These are phyloP conservation scores for Hanseniaspora lachancei DNA, from an alignment of 805 yeast species.

Conservation along the genomic window DNA sequence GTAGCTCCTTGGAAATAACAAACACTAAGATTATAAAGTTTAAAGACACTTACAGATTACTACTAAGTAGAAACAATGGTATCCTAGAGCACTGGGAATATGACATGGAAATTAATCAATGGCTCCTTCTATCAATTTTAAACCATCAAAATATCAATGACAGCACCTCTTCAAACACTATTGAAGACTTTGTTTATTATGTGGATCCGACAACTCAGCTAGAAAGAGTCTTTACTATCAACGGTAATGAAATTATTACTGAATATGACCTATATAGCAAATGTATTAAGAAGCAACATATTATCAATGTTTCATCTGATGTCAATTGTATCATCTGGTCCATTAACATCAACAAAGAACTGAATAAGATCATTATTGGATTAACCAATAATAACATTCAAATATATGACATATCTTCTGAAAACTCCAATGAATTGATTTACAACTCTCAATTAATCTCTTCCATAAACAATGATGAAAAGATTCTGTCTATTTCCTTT, in stretches of 20 bases:
- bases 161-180: conserved; percentile 76
- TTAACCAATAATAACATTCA: conserved; percentile 93
- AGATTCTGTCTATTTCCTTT: conserved; percentile 75
- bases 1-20: conserved; percentile 9
- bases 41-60: conserved; percentile 36
- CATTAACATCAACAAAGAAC: conserved; percentile 48
- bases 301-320: conserved; percentile 56
- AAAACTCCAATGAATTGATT: conserved; percentile 44
- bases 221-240: conserved; percentile 75
- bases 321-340: conserved; percentile 63
- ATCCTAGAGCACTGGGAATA: conserved; percentile 48
- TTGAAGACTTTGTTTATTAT: conserved; percentile 84
- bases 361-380: conserved; percentile 65
- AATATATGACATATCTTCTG: conserved; percentile 71
- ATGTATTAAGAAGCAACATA: conserved; percentile 60
- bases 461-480: conserved; percentile 61
- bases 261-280: conserved; percentile 83
- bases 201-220: conserved; percentile 31
- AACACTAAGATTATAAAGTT: conserved; percentile 7
- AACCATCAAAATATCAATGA: conserved; percentile 41
- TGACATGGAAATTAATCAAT: neutral
- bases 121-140: conserved; percentile 43
- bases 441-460: conserved; percentile 62
- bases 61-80: conserved; percentile 88
- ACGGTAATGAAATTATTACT: conserved; percentile 80